Base-by-base conservation (phyloP, 1,284 basidiomycete genomes). In the Termitomyces sp. region DNA sequence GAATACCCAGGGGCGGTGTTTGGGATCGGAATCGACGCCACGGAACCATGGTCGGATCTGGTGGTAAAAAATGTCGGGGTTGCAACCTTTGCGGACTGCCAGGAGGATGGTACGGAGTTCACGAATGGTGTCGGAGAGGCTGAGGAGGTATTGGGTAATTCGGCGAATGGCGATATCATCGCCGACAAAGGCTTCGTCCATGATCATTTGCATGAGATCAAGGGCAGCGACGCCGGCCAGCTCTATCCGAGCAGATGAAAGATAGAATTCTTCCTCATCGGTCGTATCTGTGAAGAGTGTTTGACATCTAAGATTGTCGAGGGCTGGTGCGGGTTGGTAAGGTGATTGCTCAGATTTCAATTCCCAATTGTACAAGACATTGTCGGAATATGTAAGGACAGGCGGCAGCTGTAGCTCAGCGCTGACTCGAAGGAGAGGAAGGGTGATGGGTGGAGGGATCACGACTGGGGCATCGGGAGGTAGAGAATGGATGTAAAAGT, bases 141-240 rank as follows among this genome's bases (percentile, higher is more conserved):
- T 75, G 49, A 67, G 66, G 28, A 98, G 81, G 67, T 91, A 93
- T 19, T 71, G 62, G 0, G 88, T 83, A 62, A 96, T 88, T 47
- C 93, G 81, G 8, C 76, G 75, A 5, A 86, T 64, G 11, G 93
- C 88, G 18, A 91, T 80, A 38, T 76, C 77, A 66, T 98, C 95
- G 21, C 84, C 86, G 30, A 96, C 83, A 74, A 97, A 97, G 11
- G 87, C 79, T 69, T 98, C 95, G 75, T 97, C 93, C 76, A 97
- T 85, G 3, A 84, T 91, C 5, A 80, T 74, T 2, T 89, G 84
- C 92, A 98, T 97, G 54, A 97, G 74, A 19, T 84, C 79, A 5
- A 97, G 81, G 0, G 90, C 92, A 34, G 86, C 79, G 1, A 93
- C 92, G 5, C 93, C 95, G n/a, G 83, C 81, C 5, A 96, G 77